These are phyloP conservation scores for Boeremia exigua DNA, from an alignment of 2,329 filamentous ascomycete genomes.

Conservation along the genomic window DNA sequence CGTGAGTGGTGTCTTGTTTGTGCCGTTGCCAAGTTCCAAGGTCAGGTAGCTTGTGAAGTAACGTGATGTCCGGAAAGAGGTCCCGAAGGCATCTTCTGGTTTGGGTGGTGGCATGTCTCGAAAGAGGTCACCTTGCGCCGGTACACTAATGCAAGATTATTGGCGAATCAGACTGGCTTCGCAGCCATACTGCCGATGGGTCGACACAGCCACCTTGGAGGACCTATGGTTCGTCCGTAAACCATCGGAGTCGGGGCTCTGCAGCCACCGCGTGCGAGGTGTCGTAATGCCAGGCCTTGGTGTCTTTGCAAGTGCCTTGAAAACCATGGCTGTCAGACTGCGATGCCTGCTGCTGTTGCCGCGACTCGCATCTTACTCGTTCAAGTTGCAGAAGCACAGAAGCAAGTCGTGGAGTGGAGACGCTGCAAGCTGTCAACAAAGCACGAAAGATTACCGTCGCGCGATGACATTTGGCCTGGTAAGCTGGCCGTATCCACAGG, in stretches of 20 bases:
- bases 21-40: too few relatives aligned
- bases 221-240: constrained; percentile 18
- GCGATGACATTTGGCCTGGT: background rate
- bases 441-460: constrained; percentile 7
- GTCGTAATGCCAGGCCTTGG: constrained; percentile 24
- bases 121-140: background rate
- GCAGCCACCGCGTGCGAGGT: constrained; percentile 18
- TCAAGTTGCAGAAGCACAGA: background rate
- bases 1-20: too few relatives aligned
- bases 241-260: constrained; percentile 18
- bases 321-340: background rate
- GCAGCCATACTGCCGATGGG: constrained; percentile 2
- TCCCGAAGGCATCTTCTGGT: background rate
- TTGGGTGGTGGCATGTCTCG: background rate
- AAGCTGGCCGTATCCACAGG: constrained; percentile 1
- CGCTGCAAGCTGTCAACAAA: background rate
- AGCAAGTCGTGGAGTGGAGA: background rate
- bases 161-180: constrained; percentile 3
- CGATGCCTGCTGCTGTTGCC: background rate
- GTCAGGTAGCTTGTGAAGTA: too few relatives aligned
- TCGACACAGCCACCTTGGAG: constrained; percentile 15
- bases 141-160: background rate
- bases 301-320: constrained; percentile 10
- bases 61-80: constrained; percentile 2
- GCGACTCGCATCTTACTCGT: background rate